These are phyloP conservation scores for Russula vinacea DNA, from an alignment of 768 basidiomycete species.

Conservation along the genomic window DNA sequence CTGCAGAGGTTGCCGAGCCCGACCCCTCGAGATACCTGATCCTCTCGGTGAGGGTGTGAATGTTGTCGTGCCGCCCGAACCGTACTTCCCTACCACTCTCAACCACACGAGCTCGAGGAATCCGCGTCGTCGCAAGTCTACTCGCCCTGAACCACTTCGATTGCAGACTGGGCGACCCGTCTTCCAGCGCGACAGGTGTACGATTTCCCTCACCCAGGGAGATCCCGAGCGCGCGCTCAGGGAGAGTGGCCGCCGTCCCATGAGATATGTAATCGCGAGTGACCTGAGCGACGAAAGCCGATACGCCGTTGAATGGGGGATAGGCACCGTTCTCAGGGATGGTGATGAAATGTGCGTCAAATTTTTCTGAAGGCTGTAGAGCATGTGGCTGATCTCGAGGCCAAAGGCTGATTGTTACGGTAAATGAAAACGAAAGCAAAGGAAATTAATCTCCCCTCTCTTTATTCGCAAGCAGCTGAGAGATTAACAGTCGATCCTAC, in stretches of 20 bases:
- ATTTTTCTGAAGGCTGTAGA: neutral
- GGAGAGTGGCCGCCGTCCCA: conserved; percentile 52
- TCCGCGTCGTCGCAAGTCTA: conserved; percentile 56
- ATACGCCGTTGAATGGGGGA: conserved; percentile 97
- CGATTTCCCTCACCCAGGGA: conserved; percentile 85
- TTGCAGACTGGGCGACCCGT: conserved; percentile 70
- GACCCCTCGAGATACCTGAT: conserved; percentile 60
- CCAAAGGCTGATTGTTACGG: conserved; percentile 72
- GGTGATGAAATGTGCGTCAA: conserved; percentile 77
- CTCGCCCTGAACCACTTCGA: conserved; percentile 60
- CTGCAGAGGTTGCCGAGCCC: conserved; percentile 49
- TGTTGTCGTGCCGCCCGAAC: conserved; percentile 78
- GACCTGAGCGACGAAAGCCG: conserved; percentile 92
- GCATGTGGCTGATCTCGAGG: conserved; percentile 16
- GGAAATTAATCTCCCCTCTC: conserved; percentile 45
- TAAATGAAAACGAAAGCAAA: conserved; percentile 90
- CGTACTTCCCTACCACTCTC: conserved; percentile 74
- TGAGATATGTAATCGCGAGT: conserved; percentile 83
- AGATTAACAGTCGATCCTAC: conserved; percentile 55
- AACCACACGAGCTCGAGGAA: conserved; percentile 43
- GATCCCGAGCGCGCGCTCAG: conserved; percentile 57
- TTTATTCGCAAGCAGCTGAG: conserved; percentile 6
- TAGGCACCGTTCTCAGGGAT: conserved; percentile 91
- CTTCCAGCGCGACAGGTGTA: conserved; percentile 90
- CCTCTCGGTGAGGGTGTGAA: conserved; percentile 91